Conservation (phyloP, 345 rosid genomes). For the Cardiospermum halicacabum region DNA sequence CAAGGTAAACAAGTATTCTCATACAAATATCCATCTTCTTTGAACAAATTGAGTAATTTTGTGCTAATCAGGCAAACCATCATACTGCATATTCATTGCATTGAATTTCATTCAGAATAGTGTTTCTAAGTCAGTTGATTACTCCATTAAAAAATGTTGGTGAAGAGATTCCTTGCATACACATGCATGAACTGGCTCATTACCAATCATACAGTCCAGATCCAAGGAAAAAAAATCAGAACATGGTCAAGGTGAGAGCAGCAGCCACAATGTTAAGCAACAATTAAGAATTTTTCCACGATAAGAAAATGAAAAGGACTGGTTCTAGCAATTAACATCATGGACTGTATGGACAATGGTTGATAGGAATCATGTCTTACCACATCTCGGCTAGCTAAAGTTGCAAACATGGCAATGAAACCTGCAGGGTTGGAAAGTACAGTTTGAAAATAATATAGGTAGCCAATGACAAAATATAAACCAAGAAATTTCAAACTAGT, state of each 20-base stretch:
- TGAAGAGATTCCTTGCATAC: not conserved
- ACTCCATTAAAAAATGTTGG: no score
- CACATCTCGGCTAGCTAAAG: slow-evolving; percentile 96
- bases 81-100: not conserved
- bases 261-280: not conserved
- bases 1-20: not conserved
- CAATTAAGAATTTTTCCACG: not conserved
- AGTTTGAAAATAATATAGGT: not conserved
- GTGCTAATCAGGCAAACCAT: not conserved
- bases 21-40: not conserved
- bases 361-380: slow-evolving; percentile 35
- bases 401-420: slow-evolving; percentile 89
- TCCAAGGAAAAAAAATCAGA: not conserved
- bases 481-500: not conserved
- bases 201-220: not conserved
- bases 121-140: not conserved
- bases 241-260: not conserved
- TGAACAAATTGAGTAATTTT: not conserved
- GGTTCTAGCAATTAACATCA: not conserved
- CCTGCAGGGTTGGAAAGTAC: slow-evolving; percentile 42
- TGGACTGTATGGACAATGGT: not conserved
- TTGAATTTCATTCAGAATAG: not conserved
- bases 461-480: not conserved
- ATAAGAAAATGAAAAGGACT: not conserved
- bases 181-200: not conserved